These are phyloP conservation scores for Gossypium bickii DNA, from an alignment of 345 rosid species.

Conservation along the genomic window DNA sequence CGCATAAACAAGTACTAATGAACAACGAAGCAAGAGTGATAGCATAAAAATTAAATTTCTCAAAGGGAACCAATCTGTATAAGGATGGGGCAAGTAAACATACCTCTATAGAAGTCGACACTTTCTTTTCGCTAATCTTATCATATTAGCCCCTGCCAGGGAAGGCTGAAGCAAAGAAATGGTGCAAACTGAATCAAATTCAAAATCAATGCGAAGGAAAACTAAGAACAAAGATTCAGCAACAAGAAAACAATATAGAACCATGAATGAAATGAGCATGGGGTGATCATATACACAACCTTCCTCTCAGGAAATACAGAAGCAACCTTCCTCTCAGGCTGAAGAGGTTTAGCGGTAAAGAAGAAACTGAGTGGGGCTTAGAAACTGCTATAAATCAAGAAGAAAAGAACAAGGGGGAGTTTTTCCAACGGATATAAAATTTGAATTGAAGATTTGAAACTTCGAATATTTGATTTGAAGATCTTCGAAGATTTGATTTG, in stretches of 20 bases:
- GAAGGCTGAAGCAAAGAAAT: not conserved
- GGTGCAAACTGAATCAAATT: not conserved
- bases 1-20: not conserved
- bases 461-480: too few relatives aligned
- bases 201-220: not conserved
- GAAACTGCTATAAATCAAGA: too few relatives aligned
- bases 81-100: not conserved
- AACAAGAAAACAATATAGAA: not conserved
- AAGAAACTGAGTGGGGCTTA: too few relatives aligned
- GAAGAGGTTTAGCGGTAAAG: too few relatives aligned
- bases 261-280: not conserved
- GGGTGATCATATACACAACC: not conserved
- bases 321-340: not conserved
- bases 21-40: not conserved
- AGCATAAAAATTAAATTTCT: not conserved
- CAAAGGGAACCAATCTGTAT: not conserved
- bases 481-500: too few relatives aligned
- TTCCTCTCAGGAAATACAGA: constrained; percentile 1
- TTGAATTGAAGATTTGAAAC: too few relatives aligned
- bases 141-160: not conserved
- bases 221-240: not conserved
- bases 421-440: not conserved
- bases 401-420: not conserved
- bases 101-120: not conserved
- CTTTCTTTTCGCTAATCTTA: not conserved